These are phyloP conservation scores for Penicillium brevicompactum DNA, from an alignment of 2,329 filamentous ascomycete species.

Conservation along the genomic window DNA sequence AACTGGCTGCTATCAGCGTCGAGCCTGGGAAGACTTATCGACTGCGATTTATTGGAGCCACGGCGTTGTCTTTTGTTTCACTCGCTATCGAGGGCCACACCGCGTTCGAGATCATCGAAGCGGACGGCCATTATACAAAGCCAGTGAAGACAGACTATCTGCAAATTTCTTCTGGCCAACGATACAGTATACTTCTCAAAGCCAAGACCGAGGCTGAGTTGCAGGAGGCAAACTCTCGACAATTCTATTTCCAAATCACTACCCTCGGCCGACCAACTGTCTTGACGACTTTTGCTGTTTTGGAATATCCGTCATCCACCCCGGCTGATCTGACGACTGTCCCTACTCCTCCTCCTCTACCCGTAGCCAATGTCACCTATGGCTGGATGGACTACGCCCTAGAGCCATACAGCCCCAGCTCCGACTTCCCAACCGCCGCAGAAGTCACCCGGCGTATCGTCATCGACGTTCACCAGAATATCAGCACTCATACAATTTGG, in stretches of 20 bases:
- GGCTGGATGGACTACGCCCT: conserved; percentile 27
- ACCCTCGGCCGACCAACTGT: conserved; percentile 27
- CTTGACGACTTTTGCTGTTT: conserved; percentile 30
- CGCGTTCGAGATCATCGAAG: conserved; percentile 59
- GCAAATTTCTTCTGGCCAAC: conserved; percentile 61
- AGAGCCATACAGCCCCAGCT: conserved; percentile 15
- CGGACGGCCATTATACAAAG: conserved; percentile 51
- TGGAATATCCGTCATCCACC: conserved; percentile 13
- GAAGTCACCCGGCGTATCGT: conserved; percentile 11
- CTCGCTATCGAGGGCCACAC: conserved; percentile 61
- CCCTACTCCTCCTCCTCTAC: conserved; percentile 4
- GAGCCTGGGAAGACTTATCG: conserved; percentile 64
- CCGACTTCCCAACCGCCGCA: conserved; percentile 40
- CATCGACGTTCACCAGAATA: conserved; percentile 20
- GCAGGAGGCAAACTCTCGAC: conserved; percentile 5
- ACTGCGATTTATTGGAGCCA: conserved; percentile 61
- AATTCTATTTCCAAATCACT: conserved; percentile 46
- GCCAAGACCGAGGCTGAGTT: conserved; percentile 47
- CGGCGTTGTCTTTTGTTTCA: conserved; percentile 57
- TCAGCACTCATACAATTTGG: conserved; percentile 28
- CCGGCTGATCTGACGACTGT: neutral
- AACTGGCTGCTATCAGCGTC: conserved; percentile 58
- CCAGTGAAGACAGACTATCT: conserved; percentile 47
- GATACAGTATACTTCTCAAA: conserved; percentile 60
- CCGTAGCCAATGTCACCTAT: neutral